phyloP scores from a whole-genome alignment of 768 basidiomycete species.

The Agrocybe chaxingu region DNA sequence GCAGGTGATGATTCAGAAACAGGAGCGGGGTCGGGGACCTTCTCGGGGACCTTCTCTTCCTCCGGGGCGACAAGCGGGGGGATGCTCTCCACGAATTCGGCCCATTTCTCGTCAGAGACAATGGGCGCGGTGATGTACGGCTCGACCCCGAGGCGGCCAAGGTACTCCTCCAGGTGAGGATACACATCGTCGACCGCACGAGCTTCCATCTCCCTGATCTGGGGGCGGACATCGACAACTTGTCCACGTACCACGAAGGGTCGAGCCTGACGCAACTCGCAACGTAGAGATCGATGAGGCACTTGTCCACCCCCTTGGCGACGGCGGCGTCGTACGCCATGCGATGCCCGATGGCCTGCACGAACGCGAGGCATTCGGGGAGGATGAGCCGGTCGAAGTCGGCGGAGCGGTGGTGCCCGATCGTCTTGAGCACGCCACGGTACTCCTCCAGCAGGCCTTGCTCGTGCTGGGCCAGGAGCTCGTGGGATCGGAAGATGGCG shows the following conservation, averaged over 20 bases:
- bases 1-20: too few species aligned
- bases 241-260: slow-evolving; percentile 37
- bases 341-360: slow-evolving; percentile 43
- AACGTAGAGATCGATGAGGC: slow-evolving; percentile 35
- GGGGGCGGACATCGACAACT: slow-evolving; percentile 19
- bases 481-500: slow-evolving; percentile 7
- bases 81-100: background rate
- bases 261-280: slow-evolving; percentile 29
- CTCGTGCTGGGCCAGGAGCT: slow-evolving; percentile 21
- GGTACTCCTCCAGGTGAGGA: slow-evolving; percentile 20
- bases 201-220: slow-evolving; percentile 19
- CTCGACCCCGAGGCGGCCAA: slow-evolving; percentile 13
- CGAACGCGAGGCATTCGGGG: slow-evolving; percentile 31
- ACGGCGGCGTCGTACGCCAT: slow-evolving; percentile 41
- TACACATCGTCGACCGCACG: slow-evolving; percentile 23
- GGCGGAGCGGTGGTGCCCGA: slow-evolving; percentile 22
- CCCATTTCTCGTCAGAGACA: slow-evolving; percentile 14
- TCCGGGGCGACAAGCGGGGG: too few species aligned
- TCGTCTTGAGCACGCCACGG: slow-evolving; percentile 14
- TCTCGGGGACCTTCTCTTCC: too few species aligned
- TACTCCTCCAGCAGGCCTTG: slow-evolving; percentile 9
- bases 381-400: slow-evolving; percentile 33
- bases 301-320: slow-evolving; percentile 17
- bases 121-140: slow-evolving; percentile 18
- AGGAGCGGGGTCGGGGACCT: too few species aligned